phyloP scores from a whole-genome alignment of 2,329 filamentous ascomycete species.

The Didymella segeticola region DNA sequence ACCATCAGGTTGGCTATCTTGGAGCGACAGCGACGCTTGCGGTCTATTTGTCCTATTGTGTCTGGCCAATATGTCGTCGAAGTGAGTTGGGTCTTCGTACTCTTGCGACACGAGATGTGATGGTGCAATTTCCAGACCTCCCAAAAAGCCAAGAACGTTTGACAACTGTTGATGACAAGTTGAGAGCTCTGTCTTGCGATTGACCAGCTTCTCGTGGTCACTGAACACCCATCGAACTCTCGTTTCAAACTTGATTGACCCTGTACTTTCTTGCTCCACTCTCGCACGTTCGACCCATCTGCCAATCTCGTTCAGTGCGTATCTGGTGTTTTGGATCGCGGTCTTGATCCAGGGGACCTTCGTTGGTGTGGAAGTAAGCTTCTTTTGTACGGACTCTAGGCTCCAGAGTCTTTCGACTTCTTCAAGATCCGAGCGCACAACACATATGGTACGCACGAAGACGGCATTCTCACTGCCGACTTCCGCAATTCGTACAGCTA shows the following conservation, averaged over 20 bases:
- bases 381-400: conserved; percentile 16
- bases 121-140: conserved; percentile 22
- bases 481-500: conserved; percentile 29
- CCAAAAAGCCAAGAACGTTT: conserved; percentile 27
- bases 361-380: conserved; percentile 20
- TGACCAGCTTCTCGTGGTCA: conserved; percentile 32
- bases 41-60: neutral
- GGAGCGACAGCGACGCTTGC: neutral
- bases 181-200: conserved; percentile 27
- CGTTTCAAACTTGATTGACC: conserved; percentile 25
- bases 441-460: conserved; percentile 33
- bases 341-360: conserved; percentile 31
- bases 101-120: neutral
- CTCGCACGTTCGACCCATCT: conserved; percentile 32
- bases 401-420: conserved; percentile 30
- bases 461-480: conserved; percentile 34
- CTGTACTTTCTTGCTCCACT: conserved; percentile 26
- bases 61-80: conserved; percentile 6
- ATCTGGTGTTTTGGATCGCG: conserved; percentile 27
- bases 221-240: conserved; percentile 33
- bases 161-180: conserved; percentile 37
- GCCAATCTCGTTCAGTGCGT: conserved; percentile 32
- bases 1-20: neutral
- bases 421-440: conserved; percentile 31
- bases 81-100: neutral